Percentiles rank a stretch among this genome's conserved stretches.
Evolutionary conservation across 495 filamentous ascomycete species (phyloP).

Genomic region (Venustampulla echinocandica): DNA sequence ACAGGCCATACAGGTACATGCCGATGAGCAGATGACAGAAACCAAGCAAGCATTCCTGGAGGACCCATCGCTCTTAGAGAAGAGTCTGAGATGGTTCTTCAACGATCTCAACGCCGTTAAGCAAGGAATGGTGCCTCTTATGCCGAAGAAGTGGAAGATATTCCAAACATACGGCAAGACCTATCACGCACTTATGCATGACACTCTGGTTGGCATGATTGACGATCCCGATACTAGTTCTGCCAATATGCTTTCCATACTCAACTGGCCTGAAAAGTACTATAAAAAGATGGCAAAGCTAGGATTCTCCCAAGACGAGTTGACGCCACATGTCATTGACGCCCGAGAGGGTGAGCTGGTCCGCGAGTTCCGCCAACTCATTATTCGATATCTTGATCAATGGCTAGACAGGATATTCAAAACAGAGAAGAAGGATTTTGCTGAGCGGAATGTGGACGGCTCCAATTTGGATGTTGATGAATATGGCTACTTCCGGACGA

Average conservation of each 20-base stretch:
- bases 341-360: slow-evolving; percentile 81
- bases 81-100: slow-evolving; percentile 89
- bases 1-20: slow-evolving; percentile 63
- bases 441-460: slow-evolving; percentile 60
- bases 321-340: slow-evolving; percentile 77
- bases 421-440: slow-evolving; percentile 70
- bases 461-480: slow-evolving; percentile 74
- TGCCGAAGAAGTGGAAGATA: slow-evolving; percentile 97
- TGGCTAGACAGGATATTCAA: slow-evolving; percentile 91
- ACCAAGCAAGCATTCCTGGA: slow-evolving; percentile 66
- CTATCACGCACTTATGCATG: slow-evolving; percentile 91
- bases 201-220: slow-evolving; percentile 72
- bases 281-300: slow-evolving; percentile 91
- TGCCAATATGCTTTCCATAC: slow-evolving; percentile 75
- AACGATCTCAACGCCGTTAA: slow-evolving; percentile 90
- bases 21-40: slow-evolving; percentile 64
- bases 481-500: slow-evolving; percentile 80
- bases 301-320: slow-evolving; percentile 61
- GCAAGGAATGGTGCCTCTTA: slow-evolving; percentile 76
- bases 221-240: slow-evolving; percentile 72
- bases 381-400: slow-evolving; percentile 89
- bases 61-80: slow-evolving; percentile 75
- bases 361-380: slow-evolving; percentile 85
- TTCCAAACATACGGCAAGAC: slow-evolving; percentile 81
- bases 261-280: slow-evolving; percentile 93